These are phyloP conservation scores for Chlorophyllum brunneum DNA, from an alignment of 768 basidiomycete genomes.

Conservation along the genomic window DNA sequence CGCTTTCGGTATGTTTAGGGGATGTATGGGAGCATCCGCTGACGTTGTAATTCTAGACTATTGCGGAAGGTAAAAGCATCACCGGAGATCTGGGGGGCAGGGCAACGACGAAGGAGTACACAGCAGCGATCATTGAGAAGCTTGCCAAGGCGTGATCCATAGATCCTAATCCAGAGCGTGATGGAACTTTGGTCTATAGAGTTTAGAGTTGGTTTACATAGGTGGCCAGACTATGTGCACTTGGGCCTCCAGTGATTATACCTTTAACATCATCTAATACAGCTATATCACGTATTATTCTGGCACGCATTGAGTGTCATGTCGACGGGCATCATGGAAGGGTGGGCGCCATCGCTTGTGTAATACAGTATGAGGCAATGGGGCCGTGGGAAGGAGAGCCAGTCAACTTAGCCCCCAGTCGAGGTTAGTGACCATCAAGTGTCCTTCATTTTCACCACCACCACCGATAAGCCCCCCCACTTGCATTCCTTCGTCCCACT, in stretches of 20 bases:
- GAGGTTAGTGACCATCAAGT: conserved; percentile 35
- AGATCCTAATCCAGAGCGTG: conserved; percentile 13
- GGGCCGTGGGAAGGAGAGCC: conserved; percentile 35
- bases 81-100: conserved; percentile 97
- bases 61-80: conserved; percentile 93
- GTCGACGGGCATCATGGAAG: conserved; percentile 2
- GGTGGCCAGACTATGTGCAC: background rate
- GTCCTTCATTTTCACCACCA: conserved; percentile 45
- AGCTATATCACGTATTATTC: conserved; percentile 3
- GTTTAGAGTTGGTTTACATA: conserved; percentile 8
- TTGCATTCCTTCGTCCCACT: conserved; percentile 66
- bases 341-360: background rate
- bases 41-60: conserved; percentile 57
- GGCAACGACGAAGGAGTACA: conserved; percentile 86
- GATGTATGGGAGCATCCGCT: background rate
- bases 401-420: conserved; percentile 21
- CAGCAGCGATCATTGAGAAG: conserved; percentile 79
- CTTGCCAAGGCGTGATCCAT: conserved; percentile 29
- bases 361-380: conserved; percentile 4
- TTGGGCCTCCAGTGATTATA: background rate
- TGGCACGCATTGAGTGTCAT: background rate
- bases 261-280: conserved; percentile 5
- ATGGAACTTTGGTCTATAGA: conserved; percentile 17
- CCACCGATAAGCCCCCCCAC: conserved; percentile 36
- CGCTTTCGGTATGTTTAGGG: conserved; percentile 64